Conservation (phyloP, 2,329 filamentous ascomycete species). For the Diaporthe sp. region DNA sequence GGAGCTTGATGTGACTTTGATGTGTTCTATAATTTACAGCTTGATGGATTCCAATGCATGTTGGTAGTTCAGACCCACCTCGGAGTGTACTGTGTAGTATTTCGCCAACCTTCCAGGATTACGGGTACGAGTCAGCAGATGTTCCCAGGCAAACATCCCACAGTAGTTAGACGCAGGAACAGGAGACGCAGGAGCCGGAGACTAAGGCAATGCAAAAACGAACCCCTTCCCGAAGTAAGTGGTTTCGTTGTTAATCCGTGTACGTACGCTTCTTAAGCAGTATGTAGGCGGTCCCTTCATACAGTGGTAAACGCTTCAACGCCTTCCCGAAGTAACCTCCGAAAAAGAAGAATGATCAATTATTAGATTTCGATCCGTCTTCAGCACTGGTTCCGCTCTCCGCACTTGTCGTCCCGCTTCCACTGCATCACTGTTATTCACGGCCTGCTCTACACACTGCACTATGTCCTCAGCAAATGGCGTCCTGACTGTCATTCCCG, state of each 20-base stretch:
- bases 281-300: too few relatives aligned
- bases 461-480: neutral
- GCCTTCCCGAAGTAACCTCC: too few relatives aligned
- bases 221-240: too few relatives aligned
- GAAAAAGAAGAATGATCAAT: neutral
- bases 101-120: neutral
- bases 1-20: neutral
- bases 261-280: too few relatives aligned
- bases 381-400: neutral
- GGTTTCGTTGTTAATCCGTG: too few relatives aligned
- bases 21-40: neutral
- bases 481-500: neutral
- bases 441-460: too few relatives aligned
- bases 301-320: too few relatives aligned
- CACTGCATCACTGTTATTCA: neutral
- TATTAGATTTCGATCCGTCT: neutral
- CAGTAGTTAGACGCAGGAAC: neutral
- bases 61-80: neutral
- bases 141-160: neutral
- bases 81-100: neutral
- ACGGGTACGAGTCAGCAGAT: neutral
- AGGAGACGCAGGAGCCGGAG: neutral
- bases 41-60: neutral
- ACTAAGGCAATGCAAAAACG: neutral
- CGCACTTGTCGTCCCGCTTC: neutral